Percentiles rank a stretch among this genome's conserved stretches.
These are phyloP conservation scores for Lolium perenne DNA, from an alignment of 176 grass and related monocot species.

Conservation along the genomic window DNA sequence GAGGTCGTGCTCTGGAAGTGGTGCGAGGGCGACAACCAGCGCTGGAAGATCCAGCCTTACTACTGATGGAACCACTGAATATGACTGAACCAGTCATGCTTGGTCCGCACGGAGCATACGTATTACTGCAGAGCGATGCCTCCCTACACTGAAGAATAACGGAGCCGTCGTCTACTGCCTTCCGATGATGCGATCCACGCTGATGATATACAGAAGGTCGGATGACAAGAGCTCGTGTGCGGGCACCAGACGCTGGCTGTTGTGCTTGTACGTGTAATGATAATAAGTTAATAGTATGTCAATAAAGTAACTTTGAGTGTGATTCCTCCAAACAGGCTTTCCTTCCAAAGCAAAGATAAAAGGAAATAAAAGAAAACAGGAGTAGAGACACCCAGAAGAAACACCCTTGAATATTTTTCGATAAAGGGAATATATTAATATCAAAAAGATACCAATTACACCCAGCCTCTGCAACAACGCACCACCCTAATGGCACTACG, in stretches of 20 bases:
- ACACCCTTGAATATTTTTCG: too few relatives aligned
- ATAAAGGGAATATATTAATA: too few relatives aligned
- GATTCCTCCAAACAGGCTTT: too few relatives aligned
- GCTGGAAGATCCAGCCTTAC: slow-evolving; percentile 71
- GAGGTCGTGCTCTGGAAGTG: slow-evolving; percentile 77
- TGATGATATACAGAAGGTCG: not conserved
- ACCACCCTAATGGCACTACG: too few relatives aligned
- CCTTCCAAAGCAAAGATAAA: too few relatives aligned
- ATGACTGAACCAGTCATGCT: not conserved
- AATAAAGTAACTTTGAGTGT: slow-evolving; percentile 8
- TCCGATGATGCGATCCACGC: not conserved
- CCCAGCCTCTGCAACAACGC: too few relatives aligned
- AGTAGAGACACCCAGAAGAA: too few relatives aligned
- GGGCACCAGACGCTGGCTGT: too few relatives aligned
- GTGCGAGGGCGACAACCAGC: slow-evolving; percentile 83
- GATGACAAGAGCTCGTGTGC: too few relatives aligned
- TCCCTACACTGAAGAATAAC: not conserved
- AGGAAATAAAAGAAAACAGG: too few relatives aligned
- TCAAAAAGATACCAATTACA: too few relatives aligned
- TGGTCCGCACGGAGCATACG: too few relatives aligned
- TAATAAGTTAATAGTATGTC: not conserved
- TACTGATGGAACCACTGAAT: not conserved
- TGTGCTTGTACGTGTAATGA: not conserved
- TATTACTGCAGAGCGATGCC: not conserved
- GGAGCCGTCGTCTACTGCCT: not conserved